Evolutionary conservation across 176 grass and related monocot genomes (phyloP).

Genomic region (Thinopyrum elongatum): DNA sequence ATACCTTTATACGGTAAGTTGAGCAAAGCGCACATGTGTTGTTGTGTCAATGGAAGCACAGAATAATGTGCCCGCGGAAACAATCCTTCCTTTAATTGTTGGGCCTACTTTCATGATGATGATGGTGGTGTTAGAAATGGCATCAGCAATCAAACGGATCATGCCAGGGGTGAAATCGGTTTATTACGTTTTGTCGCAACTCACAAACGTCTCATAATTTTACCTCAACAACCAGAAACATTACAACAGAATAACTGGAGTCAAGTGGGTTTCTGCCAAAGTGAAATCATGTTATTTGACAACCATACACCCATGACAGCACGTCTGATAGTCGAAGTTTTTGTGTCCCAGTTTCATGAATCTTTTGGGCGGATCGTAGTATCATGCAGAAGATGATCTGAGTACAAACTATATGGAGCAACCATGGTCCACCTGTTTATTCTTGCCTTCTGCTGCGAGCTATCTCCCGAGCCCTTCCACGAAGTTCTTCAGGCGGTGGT

Average conservation of each 20-base stretch:
- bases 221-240: background rate
- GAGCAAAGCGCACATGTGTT: background rate
- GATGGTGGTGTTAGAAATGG: background rate
- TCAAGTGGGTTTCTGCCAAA: background rate
- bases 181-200: background rate
- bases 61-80: background rate
- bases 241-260: background rate
- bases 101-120: background rate
- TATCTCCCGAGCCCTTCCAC: constrained; percentile 78
- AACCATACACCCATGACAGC: background rate
- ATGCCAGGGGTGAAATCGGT: no score
- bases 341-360: background rate
- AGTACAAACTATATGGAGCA: background rate
- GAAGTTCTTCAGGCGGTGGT: constrained; percentile 83
- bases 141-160: background rate
- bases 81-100: background rate
- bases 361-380: background rate
- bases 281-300: background rate
- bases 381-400: background rate
- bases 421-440: background rate
- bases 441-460: constrained; percentile 62
- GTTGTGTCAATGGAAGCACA: background rate
- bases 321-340: background rate
- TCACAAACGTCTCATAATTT: background rate
- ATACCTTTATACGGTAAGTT: background rate